A percentile compares a stretch with the other conserved stretches of the same genome.
phyloP scores from a whole-genome alignment of 1,284 basidiomycete genomes.

The Pulveroboletus sp. region DNA sequence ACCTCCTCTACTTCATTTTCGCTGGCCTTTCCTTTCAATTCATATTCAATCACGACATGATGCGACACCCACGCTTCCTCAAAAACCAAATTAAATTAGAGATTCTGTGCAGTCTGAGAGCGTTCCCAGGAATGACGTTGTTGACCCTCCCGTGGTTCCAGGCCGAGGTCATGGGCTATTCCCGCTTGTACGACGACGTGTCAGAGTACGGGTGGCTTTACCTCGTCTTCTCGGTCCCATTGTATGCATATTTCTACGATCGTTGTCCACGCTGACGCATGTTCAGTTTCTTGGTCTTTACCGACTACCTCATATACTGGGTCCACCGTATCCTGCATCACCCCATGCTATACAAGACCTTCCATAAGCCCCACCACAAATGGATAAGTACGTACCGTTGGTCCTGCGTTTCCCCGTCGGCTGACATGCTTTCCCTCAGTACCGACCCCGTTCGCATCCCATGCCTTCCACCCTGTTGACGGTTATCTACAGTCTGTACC shows the following conservation, averaged over 20 bases:
- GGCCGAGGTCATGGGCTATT: constrained; percentile 87
- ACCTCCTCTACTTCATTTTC: constrained; percentile 84
- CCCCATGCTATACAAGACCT: constrained; percentile 83
- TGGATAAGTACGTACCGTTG: constrained; percentile 78
- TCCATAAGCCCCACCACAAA: constrained; percentile 98
- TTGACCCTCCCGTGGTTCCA: constrained; percentile 95
- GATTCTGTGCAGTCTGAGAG: constrained; percentile 74
- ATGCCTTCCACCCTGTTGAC: constrained; percentile 97
- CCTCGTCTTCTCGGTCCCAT: constrained; percentile 58
- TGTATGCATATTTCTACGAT: constrained; percentile 48
- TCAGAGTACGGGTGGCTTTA: constrained; percentile 73
- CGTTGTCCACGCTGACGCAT: constrained; percentile 5
- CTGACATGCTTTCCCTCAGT: constrained; percentile 49
- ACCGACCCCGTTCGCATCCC: constrained; percentile 94
- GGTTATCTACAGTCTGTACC: constrained; percentile 93
- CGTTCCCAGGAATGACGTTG: constrained; percentile 80
- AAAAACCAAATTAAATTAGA: constrained; percentile 86
- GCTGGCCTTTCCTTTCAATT: constrained; percentile 82
- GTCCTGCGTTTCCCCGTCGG: neutral
- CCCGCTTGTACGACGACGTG: constrained; percentile 77
- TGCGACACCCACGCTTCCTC: constrained; percentile 92
- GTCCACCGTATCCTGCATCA: constrained; percentile 90
- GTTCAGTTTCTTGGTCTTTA: constrained; percentile 82
- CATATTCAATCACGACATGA: constrained; percentile 96
- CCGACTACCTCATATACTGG: constrained; percentile 94